Conservation (phyloP, 2,329 filamentous ascomycete species). For the Diaporthe vexans region DNA sequence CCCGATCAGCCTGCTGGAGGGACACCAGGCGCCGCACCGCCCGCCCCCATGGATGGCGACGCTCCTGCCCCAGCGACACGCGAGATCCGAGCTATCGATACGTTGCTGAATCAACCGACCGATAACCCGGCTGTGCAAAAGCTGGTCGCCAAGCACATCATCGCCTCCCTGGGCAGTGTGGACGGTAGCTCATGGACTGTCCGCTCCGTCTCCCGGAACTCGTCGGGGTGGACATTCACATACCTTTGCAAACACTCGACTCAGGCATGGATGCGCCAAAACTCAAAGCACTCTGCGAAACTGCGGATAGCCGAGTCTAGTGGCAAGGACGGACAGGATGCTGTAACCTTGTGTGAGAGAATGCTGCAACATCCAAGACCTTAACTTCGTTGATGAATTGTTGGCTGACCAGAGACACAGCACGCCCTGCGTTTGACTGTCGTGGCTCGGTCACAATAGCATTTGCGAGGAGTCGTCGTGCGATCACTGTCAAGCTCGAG, state of each 20-base stretch:
- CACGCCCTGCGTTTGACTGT: constrained; percentile 72
- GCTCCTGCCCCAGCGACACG: constrained; percentile 47
- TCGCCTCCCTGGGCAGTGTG: constrained; percentile 56
- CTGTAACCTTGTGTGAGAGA: constrained; percentile 58
- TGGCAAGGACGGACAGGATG: constrained; percentile 60
- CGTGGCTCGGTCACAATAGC: constrained; percentile 64
- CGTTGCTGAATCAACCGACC: constrained; percentile 62
- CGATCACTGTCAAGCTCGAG: constrained; percentile 67
- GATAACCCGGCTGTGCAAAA: constrained; percentile 64
- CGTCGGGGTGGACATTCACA: constrained; percentile 67
- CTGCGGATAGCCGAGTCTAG: constrained; percentile 64
- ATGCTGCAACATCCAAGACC: neutral
- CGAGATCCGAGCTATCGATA: constrained; percentile 60
- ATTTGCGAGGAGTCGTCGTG: constrained; percentile 62
- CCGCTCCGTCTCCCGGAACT: constrained; percentile 58
- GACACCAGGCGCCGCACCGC: constrained; percentile 52
- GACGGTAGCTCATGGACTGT: constrained; percentile 66
- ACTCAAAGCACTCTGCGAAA: constrained; percentile 57
- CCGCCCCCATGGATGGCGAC: constrained; percentile 36
- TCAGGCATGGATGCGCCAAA: constrained; percentile 64
- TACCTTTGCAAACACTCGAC: constrained; percentile 68
- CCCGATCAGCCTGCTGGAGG: constrained; percentile 46
- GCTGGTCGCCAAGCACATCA: constrained; percentile 64
- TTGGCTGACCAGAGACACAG: constrained; percentile 50
- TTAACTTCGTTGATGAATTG: neutral